Conservation (phyloP, 2,329 filamentous ascomycete genomes). For the Colletotrichum aenigma region DNA sequence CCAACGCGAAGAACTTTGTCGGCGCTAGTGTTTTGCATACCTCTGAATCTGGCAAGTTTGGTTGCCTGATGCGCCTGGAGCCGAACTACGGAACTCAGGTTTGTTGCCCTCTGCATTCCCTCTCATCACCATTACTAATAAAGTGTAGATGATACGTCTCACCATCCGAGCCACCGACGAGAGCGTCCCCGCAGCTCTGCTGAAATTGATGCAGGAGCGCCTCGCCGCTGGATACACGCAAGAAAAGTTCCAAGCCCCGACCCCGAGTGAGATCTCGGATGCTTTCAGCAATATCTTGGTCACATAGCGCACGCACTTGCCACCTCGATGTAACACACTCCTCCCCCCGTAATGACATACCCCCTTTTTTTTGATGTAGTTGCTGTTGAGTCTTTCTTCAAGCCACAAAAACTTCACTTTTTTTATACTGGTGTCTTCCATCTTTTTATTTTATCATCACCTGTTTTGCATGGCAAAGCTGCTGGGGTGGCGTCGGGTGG, state of each 20-base stretch:
- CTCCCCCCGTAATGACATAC: constrained; percentile 11
- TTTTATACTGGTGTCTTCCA: not conserved
- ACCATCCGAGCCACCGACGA: constrained; percentile 96
- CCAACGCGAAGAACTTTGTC: constrained; percentile 92
- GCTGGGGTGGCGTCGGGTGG: constrained; percentile 8
- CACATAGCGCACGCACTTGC: constrained; percentile 2
- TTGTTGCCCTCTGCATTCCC: constrained; percentile 12
- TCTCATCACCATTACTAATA: constrained; percentile 23
- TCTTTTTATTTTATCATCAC: not conserved
- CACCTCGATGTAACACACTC: not conserved
- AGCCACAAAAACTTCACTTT: not conserved
- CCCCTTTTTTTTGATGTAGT: not conserved
- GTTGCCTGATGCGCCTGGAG: constrained; percentile 90
- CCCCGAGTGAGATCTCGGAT: constrained; percentile 57
- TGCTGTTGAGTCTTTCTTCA: not conserved
- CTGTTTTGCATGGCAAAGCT: constrained; percentile 12
- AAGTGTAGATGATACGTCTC: constrained; percentile 86
- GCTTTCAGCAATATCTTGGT: constrained; percentile 64
- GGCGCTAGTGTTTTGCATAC: constrained; percentile 88
- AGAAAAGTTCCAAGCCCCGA: constrained; percentile 44
- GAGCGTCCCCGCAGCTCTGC: constrained; percentile 76
- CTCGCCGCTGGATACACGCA: constrained; percentile 62
- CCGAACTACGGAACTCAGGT: constrained; percentile 93
- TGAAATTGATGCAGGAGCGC: constrained; percentile 87
- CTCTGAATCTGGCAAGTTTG: constrained; percentile 85